Percentiles rank a stretch among this genome's conserved stretches.
Evolutionary conservation across 495 filamentous ascomycete species (phyloP).

Genomic region (Lineolata rhizophorae): DNA sequence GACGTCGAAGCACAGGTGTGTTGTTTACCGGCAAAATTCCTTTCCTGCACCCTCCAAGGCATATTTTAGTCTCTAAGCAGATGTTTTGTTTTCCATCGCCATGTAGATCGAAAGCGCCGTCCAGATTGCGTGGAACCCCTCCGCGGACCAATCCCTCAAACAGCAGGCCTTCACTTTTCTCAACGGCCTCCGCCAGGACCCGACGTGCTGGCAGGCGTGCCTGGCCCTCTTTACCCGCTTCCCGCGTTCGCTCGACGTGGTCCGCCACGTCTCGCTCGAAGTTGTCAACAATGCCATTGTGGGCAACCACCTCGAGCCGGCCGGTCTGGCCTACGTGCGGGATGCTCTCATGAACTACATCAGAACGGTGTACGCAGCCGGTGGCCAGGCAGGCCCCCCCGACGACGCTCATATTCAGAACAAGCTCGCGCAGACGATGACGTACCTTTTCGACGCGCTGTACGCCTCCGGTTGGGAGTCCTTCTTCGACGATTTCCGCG

Average conservation of each 20-base stretch:
- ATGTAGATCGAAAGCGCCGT: too few relatives aligned
- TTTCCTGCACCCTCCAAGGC: too few relatives aligned
- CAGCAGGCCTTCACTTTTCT: constrained; percentile 79
- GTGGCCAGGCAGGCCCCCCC: constrained; percentile 17
- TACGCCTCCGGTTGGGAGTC: constrained; percentile 69
- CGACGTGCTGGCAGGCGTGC: constrained; percentile 71
- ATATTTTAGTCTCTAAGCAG: too few relatives aligned
- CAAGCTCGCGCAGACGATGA: constrained; percentile 89
- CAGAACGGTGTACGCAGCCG: constrained; percentile 38
- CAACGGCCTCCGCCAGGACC: constrained; percentile 54
- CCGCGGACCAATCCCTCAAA: too few relatives aligned
- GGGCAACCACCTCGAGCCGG: constrained; percentile 41
- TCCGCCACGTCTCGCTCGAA: constrained; percentile 73
- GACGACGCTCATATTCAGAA: constrained; percentile 73
- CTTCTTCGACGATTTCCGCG: constrained; percentile 74
- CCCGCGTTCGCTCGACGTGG: constrained; percentile 61
- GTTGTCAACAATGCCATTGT: constrained; percentile 81
- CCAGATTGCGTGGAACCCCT: too few relatives aligned
- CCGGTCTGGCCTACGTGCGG: constrained; percentile 45
- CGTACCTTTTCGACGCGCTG: constrained; percentile 65
- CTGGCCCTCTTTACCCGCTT: constrained; percentile 59
- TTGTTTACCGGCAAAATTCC: too few relatives aligned
- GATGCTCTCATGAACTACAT: constrained; percentile 61
- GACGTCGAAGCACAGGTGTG: too few relatives aligned
- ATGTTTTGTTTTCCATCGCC: too few relatives aligned